Evolutionary conservation across 176 grass and related monocot species (phyloP).

Genomic region (Oryza officinalis): DNA sequence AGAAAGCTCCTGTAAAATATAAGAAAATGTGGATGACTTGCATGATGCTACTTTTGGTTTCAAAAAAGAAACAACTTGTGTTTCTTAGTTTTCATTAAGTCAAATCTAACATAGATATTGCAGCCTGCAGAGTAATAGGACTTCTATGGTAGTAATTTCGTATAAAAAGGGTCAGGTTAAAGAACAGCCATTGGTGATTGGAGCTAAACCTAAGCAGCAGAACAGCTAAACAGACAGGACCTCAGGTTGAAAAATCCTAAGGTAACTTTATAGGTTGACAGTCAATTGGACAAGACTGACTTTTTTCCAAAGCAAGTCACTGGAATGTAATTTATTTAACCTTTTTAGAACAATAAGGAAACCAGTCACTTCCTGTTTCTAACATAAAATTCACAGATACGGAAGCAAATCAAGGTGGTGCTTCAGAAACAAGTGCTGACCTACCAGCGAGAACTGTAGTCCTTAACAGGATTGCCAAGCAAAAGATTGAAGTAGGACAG

Average conservation of each 20-base stretch:
- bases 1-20: not conserved
- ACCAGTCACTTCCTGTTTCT: not conserved
- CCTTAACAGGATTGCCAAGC: not conserved
- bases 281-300: not conserved
- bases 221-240: not conserved
- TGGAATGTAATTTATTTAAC: not conserved
- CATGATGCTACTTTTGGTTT: not conserved
- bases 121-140: not conserved
- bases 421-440: constrained; percentile 9
- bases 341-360: constrained; percentile 16
- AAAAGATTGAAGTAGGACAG: constrained; percentile 8
- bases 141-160: not conserved
- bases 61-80: not conserved
- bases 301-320: not conserved
- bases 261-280: not conserved
- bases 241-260: not conserved
- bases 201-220: not conserved
- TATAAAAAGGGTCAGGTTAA: not conserved
- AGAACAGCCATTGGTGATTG: not conserved
- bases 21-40: constrained; percentile 3
- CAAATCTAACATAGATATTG: too few species aligned
- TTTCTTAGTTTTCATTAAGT: too few species aligned
- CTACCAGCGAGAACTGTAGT: not conserved
- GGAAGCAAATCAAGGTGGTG: constrained; percentile 11
- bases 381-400: constrained; percentile 4